Conservation (phyloP, 345 rosid genomes). For the Sonneratia alba region DNA sequence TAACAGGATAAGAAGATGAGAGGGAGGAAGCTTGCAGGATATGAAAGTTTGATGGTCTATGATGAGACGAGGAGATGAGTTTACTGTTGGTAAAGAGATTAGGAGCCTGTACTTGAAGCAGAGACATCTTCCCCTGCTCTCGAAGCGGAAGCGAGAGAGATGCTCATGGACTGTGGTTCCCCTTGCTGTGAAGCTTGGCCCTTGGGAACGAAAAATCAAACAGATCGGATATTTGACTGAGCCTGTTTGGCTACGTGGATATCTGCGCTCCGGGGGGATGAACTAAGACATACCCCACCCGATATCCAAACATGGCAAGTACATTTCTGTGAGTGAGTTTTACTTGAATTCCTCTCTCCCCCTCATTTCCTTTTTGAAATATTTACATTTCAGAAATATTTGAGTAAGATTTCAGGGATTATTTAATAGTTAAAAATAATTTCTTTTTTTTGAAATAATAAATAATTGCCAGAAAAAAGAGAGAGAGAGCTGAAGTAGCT, state of each 20-base stretch:
- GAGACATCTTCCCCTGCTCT: constrained; percentile 34
- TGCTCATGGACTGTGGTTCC: background rate
- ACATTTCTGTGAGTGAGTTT: too few relatives aligned
- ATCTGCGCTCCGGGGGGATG: background rate
- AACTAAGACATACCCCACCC: background rate
- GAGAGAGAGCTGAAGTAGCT: too few relatives aligned
- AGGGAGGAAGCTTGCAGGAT: constrained; percentile 13
- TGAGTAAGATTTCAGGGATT: too few relatives aligned
- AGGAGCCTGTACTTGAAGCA: constrained; percentile 31
- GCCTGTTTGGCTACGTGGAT: constrained; percentile 11
- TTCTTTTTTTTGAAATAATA: too few relatives aligned
- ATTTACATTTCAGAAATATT: too few relatives aligned
- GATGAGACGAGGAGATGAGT: constrained; percentile 11
- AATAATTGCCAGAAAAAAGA: too few relatives aligned
- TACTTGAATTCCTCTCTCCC: too few relatives aligned
- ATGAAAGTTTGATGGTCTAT: constrained; percentile 10
- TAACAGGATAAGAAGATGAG: constrained; percentile 17
- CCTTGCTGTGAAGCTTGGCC: background rate
- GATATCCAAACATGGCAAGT: background rate
- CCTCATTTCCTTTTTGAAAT: too few relatives aligned
- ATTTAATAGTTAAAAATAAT: too few relatives aligned
- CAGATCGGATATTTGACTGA: background rate
- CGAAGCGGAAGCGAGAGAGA: background rate
- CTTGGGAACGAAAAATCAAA: background rate
- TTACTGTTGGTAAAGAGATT: background rate